Evolutionary conservation across 345 rosid species (phyloP).

Genomic region (Citrus reticulata): DNA sequence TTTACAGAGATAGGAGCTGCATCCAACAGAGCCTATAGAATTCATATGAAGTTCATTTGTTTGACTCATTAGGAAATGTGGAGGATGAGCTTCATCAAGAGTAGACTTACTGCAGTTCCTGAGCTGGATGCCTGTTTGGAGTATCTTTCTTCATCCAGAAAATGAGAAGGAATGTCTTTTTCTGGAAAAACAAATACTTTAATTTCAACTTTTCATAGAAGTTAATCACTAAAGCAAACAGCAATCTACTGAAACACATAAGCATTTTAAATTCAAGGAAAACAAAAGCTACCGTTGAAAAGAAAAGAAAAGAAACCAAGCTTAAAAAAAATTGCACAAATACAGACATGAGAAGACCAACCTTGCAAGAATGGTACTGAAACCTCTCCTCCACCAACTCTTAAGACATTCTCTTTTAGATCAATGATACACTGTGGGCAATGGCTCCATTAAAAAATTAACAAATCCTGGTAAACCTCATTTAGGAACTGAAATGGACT

Average conservation of each 20-base stretch:
- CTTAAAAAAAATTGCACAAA: not conserved
- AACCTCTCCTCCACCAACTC: slow-evolving; percentile 97
- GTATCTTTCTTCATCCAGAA: slow-evolving; percentile 71
- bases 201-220: not conserved
- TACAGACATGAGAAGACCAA: slow-evolving; percentile 21
- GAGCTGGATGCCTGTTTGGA: slow-evolving; percentile 85
- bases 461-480: slow-evolving; percentile 4
- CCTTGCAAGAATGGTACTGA: slow-evolving; percentile 98
- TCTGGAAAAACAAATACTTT: slow-evolving; percentile 45
- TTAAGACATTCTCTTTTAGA: slow-evolving; percentile 79
- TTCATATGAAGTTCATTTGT: not conserved
- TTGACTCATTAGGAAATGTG: not conserved
- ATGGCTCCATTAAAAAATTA: slow-evolving; percentile 10
- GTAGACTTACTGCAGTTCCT: slow-evolving; percentile 54
- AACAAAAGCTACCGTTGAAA: not conserved
- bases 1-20: not conserved
- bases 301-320: not conserved
- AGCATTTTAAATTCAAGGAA: not conserved
- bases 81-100: not conserved
- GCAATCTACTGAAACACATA: not conserved
- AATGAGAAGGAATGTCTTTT: slow-evolving; percentile 81
- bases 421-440: slow-evolving; percentile 82
- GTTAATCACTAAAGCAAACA: not conserved
- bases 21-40: not conserved
- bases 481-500: not conserved